Evolutionary conservation across 805 yeast species (phyloP).

Genomic region (Saccharomycodes ludwigii): DNA sequence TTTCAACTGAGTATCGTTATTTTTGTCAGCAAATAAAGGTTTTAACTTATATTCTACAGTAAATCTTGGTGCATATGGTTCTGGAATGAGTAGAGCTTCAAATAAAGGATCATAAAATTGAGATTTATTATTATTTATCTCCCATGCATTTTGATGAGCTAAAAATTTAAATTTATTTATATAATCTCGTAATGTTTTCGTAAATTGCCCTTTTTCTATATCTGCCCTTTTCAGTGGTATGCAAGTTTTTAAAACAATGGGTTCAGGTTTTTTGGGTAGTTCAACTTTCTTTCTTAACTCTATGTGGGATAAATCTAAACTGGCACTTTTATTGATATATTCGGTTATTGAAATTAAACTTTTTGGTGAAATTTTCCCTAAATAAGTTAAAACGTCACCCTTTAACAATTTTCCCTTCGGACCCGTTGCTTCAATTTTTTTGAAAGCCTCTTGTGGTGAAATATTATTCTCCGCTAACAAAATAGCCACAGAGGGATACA

Average conservation of each 20-base stretch:
- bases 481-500: conserved; percentile 69
- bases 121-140: conserved; percentile 21
- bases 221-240: no score
- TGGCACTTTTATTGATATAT: conserved; percentile 42
- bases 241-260: conserved; percentile 22
- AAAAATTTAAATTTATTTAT: conserved; percentile 30
- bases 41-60: no score
- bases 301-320: conserved; percentile 64
- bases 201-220: conserved; percentile 24
- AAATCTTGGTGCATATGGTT: conserved; percentile 17
- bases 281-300: conserved; percentile 21
- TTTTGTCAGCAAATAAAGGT: conserved; percentile 8
- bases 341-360: conserved; percentile 41
- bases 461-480: conserved; percentile 52
- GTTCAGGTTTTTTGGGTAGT: conserved; percentile 15
- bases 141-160: conserved; percentile 18
- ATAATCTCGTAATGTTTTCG: conserved; percentile 35
- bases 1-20: conserved; percentile 2
- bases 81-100: conserved; percentile 42
- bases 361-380: conserved; percentile 58
- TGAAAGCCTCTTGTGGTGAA: conserved; percentile 55
- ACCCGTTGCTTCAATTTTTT: conserved; percentile 72
- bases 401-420: conserved; percentile 78
- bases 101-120: conserved; percentile 46
- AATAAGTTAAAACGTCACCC: conserved; percentile 81